Base-by-base conservation (phyloP, 2,329 filamentous ascomycete species). In the Amauroascus verrucosus region DNA sequence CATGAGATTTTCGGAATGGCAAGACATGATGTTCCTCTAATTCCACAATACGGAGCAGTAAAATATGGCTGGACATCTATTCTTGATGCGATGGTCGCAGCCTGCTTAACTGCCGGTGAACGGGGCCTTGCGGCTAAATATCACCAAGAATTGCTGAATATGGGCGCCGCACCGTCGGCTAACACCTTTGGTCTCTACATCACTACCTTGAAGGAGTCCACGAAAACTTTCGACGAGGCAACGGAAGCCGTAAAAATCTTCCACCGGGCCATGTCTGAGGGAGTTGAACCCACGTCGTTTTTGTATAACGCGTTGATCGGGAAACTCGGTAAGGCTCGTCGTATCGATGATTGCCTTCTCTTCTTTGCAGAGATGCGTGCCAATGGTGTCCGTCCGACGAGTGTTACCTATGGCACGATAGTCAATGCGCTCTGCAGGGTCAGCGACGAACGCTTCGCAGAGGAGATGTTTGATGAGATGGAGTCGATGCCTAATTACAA, bases 121-220 rank as follows among this genome's bases (percentile, higher is more conserved):
- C 87, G 91, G 54, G 78, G 80, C 55, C 75, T 88, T 56, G 93
- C 93, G 56, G 84, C 85, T 67, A 83, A 88, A 62, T 96, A 86
- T 70, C 93, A 97, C 67, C 85, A 93, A 69, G 88, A 98, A 68
- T 78, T 98, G 60, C 77, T 95, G 47, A 84, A 88, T 56, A 93
- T 97, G 76, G 91, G 91, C 46, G 83, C 86, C 56, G 85, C 90
- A 8, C 93, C 93, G 14, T 95, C 91, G 1, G 93, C 93, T 41
- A 98, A 98, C 75, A 98, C 93, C 0, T 98, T 94, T 62, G 93
- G 93, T 56, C 80, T 98, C 16, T 98, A 97, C 77, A 98, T 98
- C 72, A 97, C 94, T n/a, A 97, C 91, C 1, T 77, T 98, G 57
- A 96, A 97, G 75, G 91, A 95, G 66, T 95, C 88, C 0, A 88